Evolutionary conservation across 169 alveolate genomes (phyloP).

Genomic region (Plasmodium knowlesi): DNA sequence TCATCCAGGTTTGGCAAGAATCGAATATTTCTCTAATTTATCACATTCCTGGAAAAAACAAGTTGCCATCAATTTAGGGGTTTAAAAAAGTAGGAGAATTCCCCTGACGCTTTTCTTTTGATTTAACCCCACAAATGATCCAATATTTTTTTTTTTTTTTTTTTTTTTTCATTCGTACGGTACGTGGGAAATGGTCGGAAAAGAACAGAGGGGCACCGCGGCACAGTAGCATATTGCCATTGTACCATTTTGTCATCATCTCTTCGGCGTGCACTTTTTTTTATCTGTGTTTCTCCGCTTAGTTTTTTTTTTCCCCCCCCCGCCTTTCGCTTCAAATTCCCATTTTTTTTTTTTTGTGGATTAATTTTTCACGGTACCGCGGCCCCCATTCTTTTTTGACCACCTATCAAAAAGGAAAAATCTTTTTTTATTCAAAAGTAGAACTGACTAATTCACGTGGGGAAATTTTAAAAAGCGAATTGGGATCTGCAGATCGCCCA

Average conservation of each 20-base stretch:
- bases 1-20: not conserved
- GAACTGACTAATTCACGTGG: not conserved
- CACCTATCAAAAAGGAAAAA: not conserved
- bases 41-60: not conserved
- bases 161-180: not conserved
- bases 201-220: not conserved
- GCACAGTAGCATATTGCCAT: not conserved
- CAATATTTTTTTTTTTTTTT: not conserved
- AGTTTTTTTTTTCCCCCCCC: not conserved
- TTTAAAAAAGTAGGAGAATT: not conserved
- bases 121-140: not conserved
- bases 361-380: not conserved
- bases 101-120: not conserved
- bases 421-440: not conserved
- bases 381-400: not conserved
- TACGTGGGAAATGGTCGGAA: not conserved
- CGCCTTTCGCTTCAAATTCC: not conserved
- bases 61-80: not conserved
- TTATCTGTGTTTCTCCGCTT: not conserved
- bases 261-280: not conserved
- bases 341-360: not conserved
- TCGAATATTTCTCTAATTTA: not conserved
- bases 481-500: not conserved
- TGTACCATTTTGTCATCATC: not conserved
- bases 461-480: not conserved